Conservation (phyloP, 1,284 basidiomycete genomes). For the Ustilago crameri region DNA sequence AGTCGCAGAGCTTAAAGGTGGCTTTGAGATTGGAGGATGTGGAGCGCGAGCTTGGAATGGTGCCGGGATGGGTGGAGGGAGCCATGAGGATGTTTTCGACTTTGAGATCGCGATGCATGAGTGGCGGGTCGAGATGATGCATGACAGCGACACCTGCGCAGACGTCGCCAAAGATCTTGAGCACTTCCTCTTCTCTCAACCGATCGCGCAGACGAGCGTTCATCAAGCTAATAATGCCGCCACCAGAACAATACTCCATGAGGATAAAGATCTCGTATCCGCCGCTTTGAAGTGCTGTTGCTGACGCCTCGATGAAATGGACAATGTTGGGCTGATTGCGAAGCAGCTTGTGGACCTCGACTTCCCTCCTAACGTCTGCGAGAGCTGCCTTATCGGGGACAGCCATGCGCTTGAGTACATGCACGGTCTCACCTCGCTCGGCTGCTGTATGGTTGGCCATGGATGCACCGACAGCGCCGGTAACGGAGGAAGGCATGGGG, state of each 20-base stretch:
- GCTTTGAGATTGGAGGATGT: conserved; percentile 70
- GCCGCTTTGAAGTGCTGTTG: conserved; percentile 73
- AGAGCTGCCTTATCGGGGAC: conserved; percentile 90
- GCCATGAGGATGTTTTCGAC: conserved; percentile 88
- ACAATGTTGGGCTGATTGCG: conserved; percentile 92
- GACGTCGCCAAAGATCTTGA: conserved; percentile 82
- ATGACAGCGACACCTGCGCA: conserved; percentile 72
- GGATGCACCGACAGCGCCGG: conserved; percentile 30
- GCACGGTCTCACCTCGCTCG: conserved; percentile 74
- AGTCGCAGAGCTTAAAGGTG: conserved; percentile 95
- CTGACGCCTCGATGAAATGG: conserved; percentile 86
- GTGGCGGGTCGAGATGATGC: conserved; percentile 88
- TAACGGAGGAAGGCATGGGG: conserved; percentile 56
- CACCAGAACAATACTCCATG: conserved; percentile 93
- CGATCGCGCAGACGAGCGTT: conserved; percentile 93
- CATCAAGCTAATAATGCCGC: conserved; percentile 99
- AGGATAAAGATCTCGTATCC: conserved; percentile 95
- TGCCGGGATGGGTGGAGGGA: conserved; percentile 45
- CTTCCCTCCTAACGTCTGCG: conserved; percentile 95
- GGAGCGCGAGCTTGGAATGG: conserved; percentile 64
- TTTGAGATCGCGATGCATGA: conserved; percentile 97
- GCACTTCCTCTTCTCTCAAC: conserved; percentile 91
- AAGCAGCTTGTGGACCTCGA: conserved; percentile 93
- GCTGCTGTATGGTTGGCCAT: conserved; percentile 37
- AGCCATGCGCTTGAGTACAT: conserved; percentile 96